phyloP scores from a whole-genome alignment of 768 basidiomycete species.

The Pleurotus cornucopiae region DNA sequence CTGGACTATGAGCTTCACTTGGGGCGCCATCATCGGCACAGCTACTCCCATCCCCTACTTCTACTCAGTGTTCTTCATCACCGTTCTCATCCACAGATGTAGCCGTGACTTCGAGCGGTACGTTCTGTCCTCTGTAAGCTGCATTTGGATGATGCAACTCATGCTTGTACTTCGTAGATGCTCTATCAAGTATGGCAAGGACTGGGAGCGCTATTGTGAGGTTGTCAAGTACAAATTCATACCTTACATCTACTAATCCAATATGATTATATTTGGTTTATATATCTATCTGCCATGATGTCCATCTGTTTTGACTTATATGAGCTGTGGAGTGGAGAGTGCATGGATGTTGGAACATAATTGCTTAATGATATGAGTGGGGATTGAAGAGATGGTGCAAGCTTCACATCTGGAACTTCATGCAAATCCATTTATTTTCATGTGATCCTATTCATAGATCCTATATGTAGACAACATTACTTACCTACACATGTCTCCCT shows the following conservation, averaged over 20 bases:
- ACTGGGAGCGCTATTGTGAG: constrained; percentile 88
- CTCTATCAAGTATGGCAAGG: constrained; percentile 87
- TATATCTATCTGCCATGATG: neutral
- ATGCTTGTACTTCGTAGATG: constrained; percentile 42
- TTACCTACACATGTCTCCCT: too few relatives aligned
- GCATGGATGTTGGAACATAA: too few relatives aligned
- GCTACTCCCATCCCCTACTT: constrained; percentile 89
- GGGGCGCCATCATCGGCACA: constrained; percentile 77
- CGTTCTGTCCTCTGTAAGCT: constrained; percentile 13
- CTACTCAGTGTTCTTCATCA: constrained; percentile 95
- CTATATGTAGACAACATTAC: too few relatives aligned
- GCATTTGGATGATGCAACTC: neutral
- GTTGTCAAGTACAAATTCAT: constrained; percentile 91
- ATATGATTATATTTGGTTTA: too few relatives aligned
- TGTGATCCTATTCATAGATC: too few relatives aligned
- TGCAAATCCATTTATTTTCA: too few relatives aligned
- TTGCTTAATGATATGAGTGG: too few relatives aligned
- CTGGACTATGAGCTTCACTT: constrained; percentile 80
- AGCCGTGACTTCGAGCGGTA: constrained; percentile 92
- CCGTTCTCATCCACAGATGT: constrained; percentile 87
- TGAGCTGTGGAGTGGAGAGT: too few relatives aligned
- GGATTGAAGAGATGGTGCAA: too few relatives aligned
- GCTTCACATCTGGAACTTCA: too few relatives aligned
- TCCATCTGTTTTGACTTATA: too few relatives aligned
- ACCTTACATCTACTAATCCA: constrained; percentile 69